These are phyloP conservation scores for Penicillium ucsense DNA, from an alignment of 495 filamentous ascomycete genomes.

Conservation along the genomic window DNA sequence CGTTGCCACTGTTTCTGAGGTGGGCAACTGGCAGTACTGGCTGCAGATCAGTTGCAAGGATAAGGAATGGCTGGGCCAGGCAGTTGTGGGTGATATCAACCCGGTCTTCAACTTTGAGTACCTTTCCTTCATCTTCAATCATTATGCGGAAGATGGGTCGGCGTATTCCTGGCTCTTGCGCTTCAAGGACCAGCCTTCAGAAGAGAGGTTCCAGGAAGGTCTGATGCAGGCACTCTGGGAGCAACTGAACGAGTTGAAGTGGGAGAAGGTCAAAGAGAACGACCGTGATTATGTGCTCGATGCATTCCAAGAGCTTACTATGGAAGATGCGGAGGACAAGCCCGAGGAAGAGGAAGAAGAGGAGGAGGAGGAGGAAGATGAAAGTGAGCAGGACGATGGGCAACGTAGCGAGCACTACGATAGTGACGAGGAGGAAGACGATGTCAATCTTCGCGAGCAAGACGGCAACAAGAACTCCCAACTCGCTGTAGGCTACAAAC, in stretches of 20 bases:
- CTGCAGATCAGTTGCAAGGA: constrained; percentile 72
- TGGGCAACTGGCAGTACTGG: constrained; percentile 93
- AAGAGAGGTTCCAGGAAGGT: constrained; percentile 86
- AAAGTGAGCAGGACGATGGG: constrained; percentile 51
- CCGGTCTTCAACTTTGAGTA: constrained; percentile 99
- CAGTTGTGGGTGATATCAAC: constrained; percentile 81
- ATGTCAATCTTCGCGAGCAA: constrained; percentile 57
- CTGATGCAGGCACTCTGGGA: constrained; percentile 96
- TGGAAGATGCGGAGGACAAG: constrained; percentile 67
- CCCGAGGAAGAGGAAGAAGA: constrained; percentile 51
- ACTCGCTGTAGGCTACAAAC: constrained; percentile 96
- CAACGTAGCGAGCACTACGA: constrained; percentile 76
- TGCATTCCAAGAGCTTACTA: constrained; percentile 87
- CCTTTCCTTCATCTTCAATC: constrained; percentile 96
- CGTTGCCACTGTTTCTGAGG: constrained; percentile 70
- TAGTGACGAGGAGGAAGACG: constrained; percentile 83
- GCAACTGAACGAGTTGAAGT: constrained; percentile 89
- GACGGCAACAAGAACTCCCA: constrained; percentile 90
- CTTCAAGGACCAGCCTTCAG: constrained; percentile 71
- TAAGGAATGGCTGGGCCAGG: constrained; percentile 80
- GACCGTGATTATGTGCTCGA: constrained; percentile 92
- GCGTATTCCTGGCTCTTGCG: constrained; percentile 94
- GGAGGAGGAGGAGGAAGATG: constrained; percentile 50
- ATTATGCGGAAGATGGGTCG: constrained; percentile 77
- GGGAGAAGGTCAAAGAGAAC: constrained; percentile 82